These are phyloP conservation scores for Pleurotus djamor DNA, from an alignment of 768 basidiomycete species.

Conservation along the genomic window DNA sequence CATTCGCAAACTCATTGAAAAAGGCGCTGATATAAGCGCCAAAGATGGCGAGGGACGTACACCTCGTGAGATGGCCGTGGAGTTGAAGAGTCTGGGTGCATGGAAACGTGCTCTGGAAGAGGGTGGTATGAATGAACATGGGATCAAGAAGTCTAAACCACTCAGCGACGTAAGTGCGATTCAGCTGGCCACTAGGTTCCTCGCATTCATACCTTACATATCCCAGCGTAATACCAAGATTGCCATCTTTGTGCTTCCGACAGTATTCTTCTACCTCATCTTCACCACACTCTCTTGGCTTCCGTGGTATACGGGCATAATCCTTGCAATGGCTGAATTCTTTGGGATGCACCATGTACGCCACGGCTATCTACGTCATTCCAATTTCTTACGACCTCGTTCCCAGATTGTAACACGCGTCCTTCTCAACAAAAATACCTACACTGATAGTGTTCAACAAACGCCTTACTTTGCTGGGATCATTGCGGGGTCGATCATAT, in stretches of 20 bases:
- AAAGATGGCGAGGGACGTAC: constrained; percentile 87
- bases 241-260: constrained; percentile 76
- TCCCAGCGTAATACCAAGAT: constrained; percentile 77
- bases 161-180: constrained; percentile 60
- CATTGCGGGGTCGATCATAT: constrained; percentile 80
- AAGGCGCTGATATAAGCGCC: constrained; percentile 77
- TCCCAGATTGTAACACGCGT: constrained; percentile 79
- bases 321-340: constrained; percentile 83
- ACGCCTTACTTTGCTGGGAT: constrained; percentile 95
- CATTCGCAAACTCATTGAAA: constrained; percentile 82
- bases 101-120: constrained; percentile 90
- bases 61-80: constrained; percentile 91
- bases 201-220: constrained; percentile 1
- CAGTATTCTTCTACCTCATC: constrained; percentile 76
- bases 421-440: constrained; percentile 76
- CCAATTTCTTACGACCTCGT: constrained; percentile 12
- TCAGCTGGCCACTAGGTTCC: not conserved
- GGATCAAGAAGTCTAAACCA: constrained; percentile 60
- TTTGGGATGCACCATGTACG: constrained; percentile 93
- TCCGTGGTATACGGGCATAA: constrained; percentile 87
- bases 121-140: constrained; percentile 79
- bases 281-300: constrained; percentile 81
- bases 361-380: constrained; percentile 10
- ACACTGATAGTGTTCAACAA: constrained; percentile 79
- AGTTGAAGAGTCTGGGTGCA: constrained; percentile 87